Base-by-base conservation (phyloP, 805 yeast genomes). In the Pichia thaimueangensis region DNA sequence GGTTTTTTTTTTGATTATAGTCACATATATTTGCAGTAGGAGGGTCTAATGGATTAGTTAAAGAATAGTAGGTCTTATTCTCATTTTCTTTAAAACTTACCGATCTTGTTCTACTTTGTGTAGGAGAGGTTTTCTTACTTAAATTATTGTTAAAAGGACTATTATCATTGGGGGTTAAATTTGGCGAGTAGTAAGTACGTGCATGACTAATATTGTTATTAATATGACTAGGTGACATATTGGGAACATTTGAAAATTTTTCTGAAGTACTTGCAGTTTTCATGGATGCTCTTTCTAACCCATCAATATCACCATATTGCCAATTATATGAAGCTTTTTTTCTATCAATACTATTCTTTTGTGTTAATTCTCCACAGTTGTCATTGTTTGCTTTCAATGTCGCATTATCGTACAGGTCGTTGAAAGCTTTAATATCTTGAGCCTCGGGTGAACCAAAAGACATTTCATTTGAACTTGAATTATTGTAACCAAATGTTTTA, bases 401-500 rank as follows among this genome's bases (percentile, higher is more conserved):
- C 16, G 37, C 32, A 16, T 37, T 10, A 33, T 45, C 27, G 30
- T 25, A 15, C 9, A 13, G 8, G 19, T 31, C 21, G 21, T 31
- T 31, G n/a, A 31, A 11, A 8, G 22, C 7, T 7, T 5, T 31
- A 17, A n/a, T 29, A n/a, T 15, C 17, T 19, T 2, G 15, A 20
- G 13, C 22, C 19, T 32, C 23, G 19, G 3, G 11, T 13, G 39
- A 5, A 6, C 30, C 39, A n/a, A n/a, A n/a, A 6, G 19, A 16
- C 16, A 21, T 12, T 21, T 37, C 36, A 6, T 54, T 49, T 2
- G 58, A 52, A 9, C 45, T 22, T n/a, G n/a, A n/a, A n/a, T n/a
- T n/a, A n/a, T n/a, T n/a, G 40, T 57, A 54, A 6, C 59, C 60
- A 42, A 41, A 56, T 19, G 47, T 41, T 27, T 54, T 45, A 23